Conservation (phyloP, 1,284 basidiomycete species). For the Coniferiporia sulphurascens region DNA sequence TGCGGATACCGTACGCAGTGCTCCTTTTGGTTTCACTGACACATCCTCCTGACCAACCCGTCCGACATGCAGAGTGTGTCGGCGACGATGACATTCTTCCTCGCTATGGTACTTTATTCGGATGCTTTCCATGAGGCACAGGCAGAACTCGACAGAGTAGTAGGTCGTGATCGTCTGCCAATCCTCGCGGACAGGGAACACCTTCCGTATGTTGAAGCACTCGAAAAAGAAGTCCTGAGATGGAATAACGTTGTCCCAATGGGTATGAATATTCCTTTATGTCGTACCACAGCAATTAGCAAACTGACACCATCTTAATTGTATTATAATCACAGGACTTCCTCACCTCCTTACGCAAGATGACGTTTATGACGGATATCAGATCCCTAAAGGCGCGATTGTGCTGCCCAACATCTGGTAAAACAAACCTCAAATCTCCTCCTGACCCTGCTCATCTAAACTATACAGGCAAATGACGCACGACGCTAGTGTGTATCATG, state of each 20-base stretch:
- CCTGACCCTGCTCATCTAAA: background rate
- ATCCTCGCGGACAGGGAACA: conserved; percentile 25
- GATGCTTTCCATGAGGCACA: conserved; percentile 17
- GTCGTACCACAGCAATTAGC: background rate
- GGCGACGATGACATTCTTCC: conserved; percentile 16
- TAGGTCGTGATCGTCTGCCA: conserved; percentile 25
- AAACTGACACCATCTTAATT: background rate
- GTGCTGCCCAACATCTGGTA: conserved; percentile 18
- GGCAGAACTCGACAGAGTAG: conserved; percentile 27
- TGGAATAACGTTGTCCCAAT: conserved; percentile 25
- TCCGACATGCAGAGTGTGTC: conserved; percentile 5
- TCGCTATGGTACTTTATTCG: conserved; percentile 16
- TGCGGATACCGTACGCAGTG: conserved; percentile 12
- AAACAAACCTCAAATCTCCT: background rate
- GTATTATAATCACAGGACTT: background rate
- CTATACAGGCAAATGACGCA: conserved; percentile 12
- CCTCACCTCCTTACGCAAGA: conserved; percentile 19
- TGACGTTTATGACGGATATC: conserved; percentile 13
- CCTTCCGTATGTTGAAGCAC: conserved; percentile 26
- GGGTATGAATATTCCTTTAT: conserved; percentile 1
- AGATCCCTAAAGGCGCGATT: conserved; percentile 15
- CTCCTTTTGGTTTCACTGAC: background rate
- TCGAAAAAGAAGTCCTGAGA: conserved; percentile 27
- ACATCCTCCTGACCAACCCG: background rate
- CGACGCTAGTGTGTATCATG: conserved; percentile 16